Evolutionary conservation across 1,284 basidiomycete species (phyloP), one percentile per base, ranked within the genome.

Genomic region (Austroboletus novae-zelandiae): DNA sequence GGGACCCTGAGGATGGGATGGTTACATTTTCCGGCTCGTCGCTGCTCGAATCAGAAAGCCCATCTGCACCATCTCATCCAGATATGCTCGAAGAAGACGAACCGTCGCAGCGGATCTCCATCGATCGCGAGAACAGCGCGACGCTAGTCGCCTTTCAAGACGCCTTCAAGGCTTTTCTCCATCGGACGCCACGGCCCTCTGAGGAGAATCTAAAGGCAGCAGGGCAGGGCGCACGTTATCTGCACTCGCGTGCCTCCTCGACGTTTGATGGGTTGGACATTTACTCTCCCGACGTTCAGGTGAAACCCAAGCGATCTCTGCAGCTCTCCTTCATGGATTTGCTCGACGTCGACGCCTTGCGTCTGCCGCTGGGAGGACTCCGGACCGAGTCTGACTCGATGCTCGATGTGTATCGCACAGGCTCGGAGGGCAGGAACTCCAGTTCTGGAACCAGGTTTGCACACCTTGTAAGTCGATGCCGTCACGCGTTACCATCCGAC

Each of bases 1-100:
- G 77, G 76, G 80, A 83, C 54, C 74, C 76, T 4, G 73, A 76
- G 2, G 76, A 80, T 11, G 81, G 78, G 25, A 73, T 81, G 60
- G 72, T 81, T 54, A 75, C 76, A 23, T 83, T 83, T 64, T 78
- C 79, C 2, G 74, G 75, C 18, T 72, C 75, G 29, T 64, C 70
- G 40, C 71, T 81, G 10, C 65, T 79, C 45, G 71, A 78, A 43
- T 46, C 57, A 13, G 64, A 62, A 31, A 62, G 68, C 30, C 47
- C 51, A 44, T 60, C 62, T 30, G 37, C 49, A 14, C 51, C 53
- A 9, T 56, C 65, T 7, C 61, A 59, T 17, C 51, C 62, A 13
- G 65, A 70, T 52, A 49, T 62, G 30, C 65, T 55, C 40, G 74
- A 75, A 39, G 62, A 75, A 37, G 62, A 58, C 9, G 9, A 40